These are phyloP conservation scores for Rhododendron simsii DNA, from an alignment of 148 eudicot genomes.

Conservation along the genomic window DNA sequence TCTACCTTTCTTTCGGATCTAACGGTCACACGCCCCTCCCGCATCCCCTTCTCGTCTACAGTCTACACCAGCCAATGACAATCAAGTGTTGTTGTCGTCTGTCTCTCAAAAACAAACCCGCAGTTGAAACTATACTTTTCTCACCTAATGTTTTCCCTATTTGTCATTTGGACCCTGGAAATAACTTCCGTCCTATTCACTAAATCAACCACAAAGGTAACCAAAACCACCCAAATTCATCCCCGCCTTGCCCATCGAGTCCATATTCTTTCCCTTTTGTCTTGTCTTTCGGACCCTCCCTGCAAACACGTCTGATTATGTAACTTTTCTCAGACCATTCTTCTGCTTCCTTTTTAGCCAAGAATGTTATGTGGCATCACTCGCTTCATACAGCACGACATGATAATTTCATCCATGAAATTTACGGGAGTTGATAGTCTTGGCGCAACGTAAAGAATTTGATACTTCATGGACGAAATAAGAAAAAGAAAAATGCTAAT, in stretches of 20 bases:
- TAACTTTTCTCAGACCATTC: not conserved
- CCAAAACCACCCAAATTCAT: not conserved
- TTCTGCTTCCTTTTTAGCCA: too few species aligned
- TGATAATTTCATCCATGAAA: too few species aligned
- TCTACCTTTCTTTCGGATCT: constrained; percentile 12
- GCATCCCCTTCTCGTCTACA: not conserved
- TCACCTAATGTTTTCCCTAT: not conserved
- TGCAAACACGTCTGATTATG: too few species aligned
- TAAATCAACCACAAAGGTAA: not conserved
- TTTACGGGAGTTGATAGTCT: too few species aligned
- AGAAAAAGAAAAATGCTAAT: too few species aligned
- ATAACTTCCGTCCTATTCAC: not conserved
- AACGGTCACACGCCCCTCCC: constrained; percentile 13
- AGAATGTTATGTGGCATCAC: not conserved
- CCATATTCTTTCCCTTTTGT: too few species aligned
- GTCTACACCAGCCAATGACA: not conserved
- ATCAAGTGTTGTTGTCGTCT: not conserved
- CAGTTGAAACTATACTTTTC: not conserved
- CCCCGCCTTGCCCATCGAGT: not conserved
- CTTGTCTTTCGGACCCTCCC: not conserved
- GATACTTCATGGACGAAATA: not conserved
- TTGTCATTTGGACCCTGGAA: not conserved
- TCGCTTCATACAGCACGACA: not conserved
- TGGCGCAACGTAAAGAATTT: too few species aligned
- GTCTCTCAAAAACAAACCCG: not conserved